Evolutionary conservation across 345 rosid genomes (phyloP).

Genomic region (Dipteronia dyeriana): DNA sequence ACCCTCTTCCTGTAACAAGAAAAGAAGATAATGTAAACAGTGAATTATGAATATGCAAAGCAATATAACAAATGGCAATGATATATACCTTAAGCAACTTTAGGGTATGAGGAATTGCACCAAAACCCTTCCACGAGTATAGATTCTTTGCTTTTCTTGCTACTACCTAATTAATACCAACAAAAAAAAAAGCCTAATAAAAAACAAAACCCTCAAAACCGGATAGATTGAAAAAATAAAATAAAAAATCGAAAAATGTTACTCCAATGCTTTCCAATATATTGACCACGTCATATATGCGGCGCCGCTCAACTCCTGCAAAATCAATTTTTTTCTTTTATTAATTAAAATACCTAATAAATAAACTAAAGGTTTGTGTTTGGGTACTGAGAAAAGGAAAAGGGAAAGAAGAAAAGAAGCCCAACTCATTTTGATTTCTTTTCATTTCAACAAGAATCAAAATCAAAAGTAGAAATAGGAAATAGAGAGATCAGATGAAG

Average conservation of each 20-base stretch:
- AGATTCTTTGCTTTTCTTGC: slow-evolving; percentile 72
- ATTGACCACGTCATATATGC: slow-evolving; percentile 82
- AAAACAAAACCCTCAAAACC: no score
- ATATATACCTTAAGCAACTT: slow-evolving; percentile 50
- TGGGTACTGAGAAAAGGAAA: neutral
- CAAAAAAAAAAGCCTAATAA: slow-evolving; percentile 2
- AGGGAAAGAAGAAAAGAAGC: neutral
- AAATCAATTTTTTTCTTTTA: slow-evolving; percentile 5
- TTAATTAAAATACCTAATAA: neutral
- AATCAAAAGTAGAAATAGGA: neutral
- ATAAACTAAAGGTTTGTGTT: slow-evolving; percentile 8
- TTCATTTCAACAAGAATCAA: slow-evolving; percentile 3
- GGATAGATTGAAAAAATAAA: neutral
- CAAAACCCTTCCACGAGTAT: slow-evolving; percentile 79
- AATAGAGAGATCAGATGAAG: neutral
- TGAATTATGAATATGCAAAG: neutral
- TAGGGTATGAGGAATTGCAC: slow-evolving; percentile 63
- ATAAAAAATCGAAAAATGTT: slow-evolving; percentile 37
- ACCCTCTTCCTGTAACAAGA: slow-evolving; percentile 54
- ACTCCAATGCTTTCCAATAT: slow-evolving; percentile 81
- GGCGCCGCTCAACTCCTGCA: slow-evolving; percentile 75
- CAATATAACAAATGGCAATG: neutral
- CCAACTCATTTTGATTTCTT: neutral
- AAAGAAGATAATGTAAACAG: neutral
- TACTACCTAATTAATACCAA: slow-evolving; percentile 51